Evolutionary conservation across 176 grass and related monocot species (phyloP).

Genomic region (Musa schizocarpa): DNA sequence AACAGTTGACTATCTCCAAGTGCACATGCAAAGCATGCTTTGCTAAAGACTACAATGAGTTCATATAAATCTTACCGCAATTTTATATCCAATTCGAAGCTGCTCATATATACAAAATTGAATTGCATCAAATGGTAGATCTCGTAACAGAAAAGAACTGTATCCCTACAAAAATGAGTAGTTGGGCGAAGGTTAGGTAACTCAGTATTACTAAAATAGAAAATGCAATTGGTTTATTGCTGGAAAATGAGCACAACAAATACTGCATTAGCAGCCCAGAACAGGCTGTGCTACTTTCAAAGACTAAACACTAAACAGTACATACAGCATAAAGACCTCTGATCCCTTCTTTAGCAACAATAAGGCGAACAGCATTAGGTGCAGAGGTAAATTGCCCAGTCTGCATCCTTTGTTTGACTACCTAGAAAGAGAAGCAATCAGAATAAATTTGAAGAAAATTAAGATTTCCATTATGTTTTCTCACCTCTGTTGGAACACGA

Average conservation of each 20-base stretch:
- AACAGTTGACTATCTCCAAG: background rate
- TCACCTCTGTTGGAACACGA: slow-evolving; percentile 92
- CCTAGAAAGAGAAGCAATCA: slow-evolving; percentile 31
- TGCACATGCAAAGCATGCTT: background rate
- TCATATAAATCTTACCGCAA: slow-evolving; percentile 28
- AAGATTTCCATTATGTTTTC: slow-evolving; percentile 4
- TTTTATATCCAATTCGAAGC: slow-evolving; percentile 82
- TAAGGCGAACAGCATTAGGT: slow-evolving; percentile 67
- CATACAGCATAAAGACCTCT: slow-evolving; percentile 57
- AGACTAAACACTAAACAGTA: slow-evolving; percentile 19
- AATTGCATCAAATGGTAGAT: slow-evolving; percentile 90
- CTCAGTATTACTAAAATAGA: background rate
- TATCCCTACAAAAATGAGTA: slow-evolving; percentile 54
- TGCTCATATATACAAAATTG: slow-evolving; percentile 98
- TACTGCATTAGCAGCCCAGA: background rate
- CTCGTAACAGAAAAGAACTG: slow-evolving; percentile 84
- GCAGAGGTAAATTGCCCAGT: slow-evolving; percentile 72
- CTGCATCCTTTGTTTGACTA: slow-evolving; percentile 95
- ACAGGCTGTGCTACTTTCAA: background rate
- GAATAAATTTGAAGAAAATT: slow-evolving; percentile 6
- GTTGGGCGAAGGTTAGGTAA: background rate
- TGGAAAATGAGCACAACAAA: background rate
- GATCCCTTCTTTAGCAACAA: slow-evolving; percentile 29
- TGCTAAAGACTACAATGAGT: background rate
- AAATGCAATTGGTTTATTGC: background rate